A percentile compares a stretch with the other conserved stretches of the same genome.
Conservation (phyloP, 176 grass and related monocot genomes). For the Otatea glauca region DNA sequence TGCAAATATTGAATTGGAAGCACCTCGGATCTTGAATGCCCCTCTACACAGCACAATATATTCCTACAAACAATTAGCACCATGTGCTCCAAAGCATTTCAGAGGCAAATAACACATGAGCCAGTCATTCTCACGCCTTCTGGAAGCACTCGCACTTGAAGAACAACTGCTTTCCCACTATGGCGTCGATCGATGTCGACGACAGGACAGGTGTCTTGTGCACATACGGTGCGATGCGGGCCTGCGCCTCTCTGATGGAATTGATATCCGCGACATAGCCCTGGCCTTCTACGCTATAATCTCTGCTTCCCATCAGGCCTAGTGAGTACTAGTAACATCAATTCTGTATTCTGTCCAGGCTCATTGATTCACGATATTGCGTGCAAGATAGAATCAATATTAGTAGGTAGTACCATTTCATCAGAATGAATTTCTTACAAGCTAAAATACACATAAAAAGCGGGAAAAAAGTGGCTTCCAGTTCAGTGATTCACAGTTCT, state of each 20-base stretch:
- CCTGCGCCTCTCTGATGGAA: constrained; percentile 77
- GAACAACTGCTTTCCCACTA: constrained; percentile 69
- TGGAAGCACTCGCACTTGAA: constrained; percentile 99
- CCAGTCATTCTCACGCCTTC: constrained; percentile 68
- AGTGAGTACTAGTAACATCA: constrained; percentile 29
- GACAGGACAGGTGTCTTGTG: constrained; percentile 74
- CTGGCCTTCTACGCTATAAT: constrained; percentile 1
- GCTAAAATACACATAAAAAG: not conserved
- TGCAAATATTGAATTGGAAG: constrained; percentile 91
- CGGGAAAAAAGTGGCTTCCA: not conserved
- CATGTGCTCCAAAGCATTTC: not conserved
- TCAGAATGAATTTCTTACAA: not conserved
- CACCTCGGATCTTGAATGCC: constrained; percentile 91
- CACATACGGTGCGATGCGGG: constrained; percentile 71
- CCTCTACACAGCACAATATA: constrained; percentile 53
- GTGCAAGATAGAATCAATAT: not conserved
- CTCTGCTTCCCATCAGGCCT: constrained; percentile 63
- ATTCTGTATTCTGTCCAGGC: not conserved
- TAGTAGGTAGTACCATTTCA: not conserved
- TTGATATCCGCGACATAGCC: constrained; percentile 70
- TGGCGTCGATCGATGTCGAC: constrained; percentile 63
- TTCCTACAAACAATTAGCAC: constrained; percentile 17
- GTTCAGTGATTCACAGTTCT: not conserved
- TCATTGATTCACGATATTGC: not conserved
- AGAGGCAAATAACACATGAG: constrained; percentile 23